Evolutionary conservation across 306 rosid genomes (phyloP), one percentile per base, ranked within the genome.

Genomic region (Boehmeria nivea): DNA sequence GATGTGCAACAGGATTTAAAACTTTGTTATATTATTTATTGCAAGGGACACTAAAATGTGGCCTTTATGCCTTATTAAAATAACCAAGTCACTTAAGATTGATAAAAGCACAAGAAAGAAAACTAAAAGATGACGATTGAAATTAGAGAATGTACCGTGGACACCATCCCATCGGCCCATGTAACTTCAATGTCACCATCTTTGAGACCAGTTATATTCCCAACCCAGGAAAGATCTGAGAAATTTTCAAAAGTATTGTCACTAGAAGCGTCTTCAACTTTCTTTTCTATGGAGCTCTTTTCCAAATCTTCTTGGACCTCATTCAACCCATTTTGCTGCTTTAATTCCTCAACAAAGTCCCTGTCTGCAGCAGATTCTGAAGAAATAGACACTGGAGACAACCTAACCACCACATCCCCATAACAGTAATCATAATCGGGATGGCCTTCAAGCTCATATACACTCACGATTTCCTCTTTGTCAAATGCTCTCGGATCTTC

Each of bases 161-260:
- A 93, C 59, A 93, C 95, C 96, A 93, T 87, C 68, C 94, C 95
- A 61, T 93, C 89, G 34, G 96, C 99, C 99, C 99, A 93, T 54
- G 89, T 87, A 72, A 87, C 99, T 79, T 85, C 94, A 67, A 93
- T 93, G 76, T 93, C 96, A 51, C 99, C 99, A 52, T 81, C 86
- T 76, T 70, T 83, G 57, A 93, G 94, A 63, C 91, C 83, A 37
- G 99, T 81, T 71, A 93, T 93, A 73, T 93, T 85, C 59, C 99
- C 99, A 63, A 87, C 99, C 99, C 96, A 93, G 21, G 99, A 85
- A 63, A 93, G 89, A 72, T 87, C 94, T 7, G 84, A 74, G 78
- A 85, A 85, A 70, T 81, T 72, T 22, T 14, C 39, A 69, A 23
- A 69, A 62, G 70, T 72, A 62, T 83, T 76, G 54, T 59, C 59